These are phyloP conservation scores for Kwoniella sp. DNA, from an alignment of 768 basidiomycete species.

Conservation along the genomic window DNA sequence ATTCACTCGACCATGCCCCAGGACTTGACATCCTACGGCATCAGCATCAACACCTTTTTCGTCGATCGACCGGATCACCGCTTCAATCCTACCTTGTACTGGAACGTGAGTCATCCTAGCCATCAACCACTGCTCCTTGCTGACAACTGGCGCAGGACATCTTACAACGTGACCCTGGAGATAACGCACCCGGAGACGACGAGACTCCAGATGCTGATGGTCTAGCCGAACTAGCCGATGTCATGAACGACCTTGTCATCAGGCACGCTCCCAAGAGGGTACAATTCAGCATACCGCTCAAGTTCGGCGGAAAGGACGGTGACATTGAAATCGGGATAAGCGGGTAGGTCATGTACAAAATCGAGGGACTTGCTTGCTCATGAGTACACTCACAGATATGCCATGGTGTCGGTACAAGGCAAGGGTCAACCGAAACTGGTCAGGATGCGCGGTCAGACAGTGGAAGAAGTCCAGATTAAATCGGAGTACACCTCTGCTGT, in stretches of 20 bases:
- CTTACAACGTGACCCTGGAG: constrained; percentile 31
- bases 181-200: constrained; percentile 71
- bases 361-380: neutral
- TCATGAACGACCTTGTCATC: constrained; percentile 42
- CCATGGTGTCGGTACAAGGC: constrained; percentile 79
- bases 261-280: constrained; percentile 64
- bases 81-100: constrained; percentile 38
- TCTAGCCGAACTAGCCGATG: constrained; percentile 36
- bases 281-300: constrained; percentile 73
- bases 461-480: constrained; percentile 70
- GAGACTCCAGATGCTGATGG: constrained; percentile 50
- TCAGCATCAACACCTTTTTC: constrained; percentile 43
- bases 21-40: constrained; percentile 36
- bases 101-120: constrained; percentile 29
- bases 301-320: constrained; percentile 62
- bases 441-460: constrained; percentile 65
- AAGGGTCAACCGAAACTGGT: constrained; percentile 80
- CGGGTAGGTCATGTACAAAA: constrained; percentile 31
- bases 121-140: neutral
- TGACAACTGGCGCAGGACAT: constrained; percentile 32
- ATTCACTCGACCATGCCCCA: constrained; percentile 4
- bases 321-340: constrained; percentile 51
- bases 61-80: constrained; percentile 33
- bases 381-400: constrained; percentile 61
- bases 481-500: constrained; percentile 78